These are phyloP conservation scores for Cladosporium sp. DNA, from an alignment of 2,329 filamentous ascomycete genomes.

Conservation along the genomic window DNA sequence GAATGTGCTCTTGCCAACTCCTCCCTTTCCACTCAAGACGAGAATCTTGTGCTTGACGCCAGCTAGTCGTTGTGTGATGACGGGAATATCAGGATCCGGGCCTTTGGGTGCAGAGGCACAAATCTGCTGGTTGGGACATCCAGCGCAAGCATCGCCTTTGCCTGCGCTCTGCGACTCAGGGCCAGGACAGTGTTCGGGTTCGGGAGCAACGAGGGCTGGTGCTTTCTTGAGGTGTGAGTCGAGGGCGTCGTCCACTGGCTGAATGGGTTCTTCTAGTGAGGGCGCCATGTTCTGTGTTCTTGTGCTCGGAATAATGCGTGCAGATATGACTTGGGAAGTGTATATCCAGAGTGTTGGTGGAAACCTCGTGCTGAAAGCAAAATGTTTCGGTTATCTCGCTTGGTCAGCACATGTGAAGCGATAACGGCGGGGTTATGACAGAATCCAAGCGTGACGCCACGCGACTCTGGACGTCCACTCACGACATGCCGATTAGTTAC, in stretches of 20 bases:
- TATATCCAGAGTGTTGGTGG: too few species aligned
- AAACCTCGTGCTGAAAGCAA: background rate
- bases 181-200: conserved; percentile 92
- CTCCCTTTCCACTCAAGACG: conserved; percentile 89
- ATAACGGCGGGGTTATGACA: conserved; percentile 10
- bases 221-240: conserved; percentile 70
- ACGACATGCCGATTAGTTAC: too few species aligned
- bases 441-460: background rate
- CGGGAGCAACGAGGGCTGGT: conserved; percentile 83
- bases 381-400: background rate
- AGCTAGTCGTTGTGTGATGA: conserved; percentile 78
- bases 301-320: background rate
- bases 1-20: conserved; percentile 94
- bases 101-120: conserved; percentile 93
- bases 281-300: conserved; percentile 62
- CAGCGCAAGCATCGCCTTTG: conserved; percentile 75
- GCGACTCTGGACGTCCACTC: too few species aligned
- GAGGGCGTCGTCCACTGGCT: conserved; percentile 53
- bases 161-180: conserved; percentile 69
- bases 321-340: too few species aligned
- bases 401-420: conserved; percentile 9
- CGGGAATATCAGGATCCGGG: conserved; percentile 85
- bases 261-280: conserved; percentile 65
- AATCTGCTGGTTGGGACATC: conserved; percentile 92
- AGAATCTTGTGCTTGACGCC: conserved; percentile 88